Evolutionary conservation across 345 rosid genomes (phyloP).

Genomic region (Dipteronia dyeriana): DNA sequence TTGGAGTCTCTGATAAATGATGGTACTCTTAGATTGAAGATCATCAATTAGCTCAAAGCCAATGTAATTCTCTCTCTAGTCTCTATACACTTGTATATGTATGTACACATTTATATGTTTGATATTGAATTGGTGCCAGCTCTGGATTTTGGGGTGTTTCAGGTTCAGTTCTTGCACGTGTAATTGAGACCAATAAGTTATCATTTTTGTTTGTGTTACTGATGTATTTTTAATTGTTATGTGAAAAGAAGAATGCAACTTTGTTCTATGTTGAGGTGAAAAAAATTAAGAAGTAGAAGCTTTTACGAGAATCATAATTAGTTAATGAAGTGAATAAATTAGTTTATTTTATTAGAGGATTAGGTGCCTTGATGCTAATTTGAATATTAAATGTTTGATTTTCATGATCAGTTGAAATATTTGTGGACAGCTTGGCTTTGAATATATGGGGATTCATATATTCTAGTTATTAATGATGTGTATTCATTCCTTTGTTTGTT

Average conservation of each 20-base stretch:
- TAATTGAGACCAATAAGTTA: neutral
- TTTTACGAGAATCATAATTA: neutral
- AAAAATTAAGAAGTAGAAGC: neutral
- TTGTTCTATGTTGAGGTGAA: neutral
- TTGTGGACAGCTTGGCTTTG: neutral
- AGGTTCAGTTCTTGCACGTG: conserved; percentile 1
- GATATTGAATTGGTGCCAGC: neutral
- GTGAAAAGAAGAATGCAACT: neutral
- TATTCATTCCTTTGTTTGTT: neutral
- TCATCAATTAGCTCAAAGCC: conserved; percentile 91
- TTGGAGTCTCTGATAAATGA: conserved; percentile 87
- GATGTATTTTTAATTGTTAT: neutral
- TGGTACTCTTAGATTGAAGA: conserved; percentile 79
- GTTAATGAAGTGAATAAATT: neutral
- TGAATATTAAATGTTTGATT: neutral
- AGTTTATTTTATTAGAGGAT: neutral
- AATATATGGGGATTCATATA: neutral
- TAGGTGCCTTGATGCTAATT: neutral
- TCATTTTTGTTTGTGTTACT: neutral
- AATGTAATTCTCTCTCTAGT: conserved; percentile 45
- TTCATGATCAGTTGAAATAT: neutral
- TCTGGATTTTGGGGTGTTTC: neutral
- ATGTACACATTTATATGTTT: too few relatives aligned
- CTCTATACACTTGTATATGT: neutral
- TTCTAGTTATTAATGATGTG: neutral